These are phyloP conservation scores for Aspergillus puulaauensis DNA, from an alignment of 2,329 filamentous ascomycete genomes.

Conservation along the genomic window DNA sequence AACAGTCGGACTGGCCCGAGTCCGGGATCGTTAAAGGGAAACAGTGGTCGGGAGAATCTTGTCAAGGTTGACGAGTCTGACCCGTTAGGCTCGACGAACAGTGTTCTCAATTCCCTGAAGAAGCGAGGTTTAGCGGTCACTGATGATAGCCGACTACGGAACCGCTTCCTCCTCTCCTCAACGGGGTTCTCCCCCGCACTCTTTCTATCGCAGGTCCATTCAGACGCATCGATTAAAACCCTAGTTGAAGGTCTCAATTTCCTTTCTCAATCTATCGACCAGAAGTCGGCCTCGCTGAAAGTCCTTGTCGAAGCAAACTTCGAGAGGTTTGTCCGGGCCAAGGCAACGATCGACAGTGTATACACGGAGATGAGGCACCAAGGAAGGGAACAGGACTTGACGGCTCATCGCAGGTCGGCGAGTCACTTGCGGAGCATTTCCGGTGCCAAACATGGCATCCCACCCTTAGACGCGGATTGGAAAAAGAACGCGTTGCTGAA, in stretches of 20 bases:
- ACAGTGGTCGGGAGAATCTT: conserved; percentile 69
- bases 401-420: conserved; percentile 63
- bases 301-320: conserved; percentile 97
- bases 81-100: conserved; percentile 82
- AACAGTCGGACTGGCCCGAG: conserved; percentile 67
- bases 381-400: conserved; percentile 53
- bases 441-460: conserved; percentile 40
- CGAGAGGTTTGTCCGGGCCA: conserved; percentile 94
- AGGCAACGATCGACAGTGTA: conserved; percentile 97
- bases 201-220: conserved; percentile 90
- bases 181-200: conserved; percentile 91
- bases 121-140: conserved; percentile 76
- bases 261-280: conserved; percentile 87
- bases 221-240: conserved; percentile 76
- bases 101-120: conserved; percentile 77
- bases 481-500: conserved; percentile 90
- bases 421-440: conserved; percentile 58
- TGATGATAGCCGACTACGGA: conserved; percentile 77
- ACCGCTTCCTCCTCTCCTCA: conserved; percentile 91
- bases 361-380: conserved; percentile 91
- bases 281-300: conserved; percentile 96
- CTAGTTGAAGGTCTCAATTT: conserved; percentile 80
- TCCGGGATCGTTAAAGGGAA: conserved; percentile 66
- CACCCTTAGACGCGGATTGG: conserved; percentile 51
- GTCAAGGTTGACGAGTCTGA: conserved; percentile 92